Conservation (phyloP, 257 asterid species). For the Primulina eburnea region DNA sequence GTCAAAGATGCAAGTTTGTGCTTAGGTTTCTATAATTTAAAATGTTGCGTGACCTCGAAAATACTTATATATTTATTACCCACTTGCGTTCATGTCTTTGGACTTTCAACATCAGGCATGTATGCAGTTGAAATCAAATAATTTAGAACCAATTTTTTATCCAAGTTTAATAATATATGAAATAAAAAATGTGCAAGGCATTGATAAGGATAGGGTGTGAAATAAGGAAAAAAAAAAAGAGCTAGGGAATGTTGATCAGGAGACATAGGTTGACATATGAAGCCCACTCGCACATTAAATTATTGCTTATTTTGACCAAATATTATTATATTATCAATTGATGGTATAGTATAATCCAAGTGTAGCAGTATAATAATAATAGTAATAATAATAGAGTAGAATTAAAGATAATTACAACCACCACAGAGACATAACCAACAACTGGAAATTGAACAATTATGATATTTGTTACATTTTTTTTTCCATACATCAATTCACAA, state of each 20-base stretch:
- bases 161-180: neutral
- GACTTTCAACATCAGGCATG: neutral
- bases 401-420: neutral
- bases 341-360: too few species aligned
- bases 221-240: neutral
- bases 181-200: neutral
- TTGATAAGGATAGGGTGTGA: slow-evolving; percentile 6
- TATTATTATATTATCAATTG: too few species aligned
- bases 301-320: neutral
- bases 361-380: too few species aligned
- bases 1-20: too few species aligned
- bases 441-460: too few species aligned
- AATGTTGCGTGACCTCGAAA: too few species aligned
- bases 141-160: neutral
- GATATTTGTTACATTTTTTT: too few species aligned
- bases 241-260: slow-evolving; percentile 17
- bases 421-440: neutral
- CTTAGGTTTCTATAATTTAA: too few species aligned
- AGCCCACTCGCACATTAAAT: neutral
- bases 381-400: neutral
- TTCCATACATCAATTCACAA: too few species aligned
- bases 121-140: neutral
- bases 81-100: neutral
- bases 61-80: neutral
- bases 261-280: slow-evolving; percentile 18